Evolutionary conservation across 768 basidiomycete species (phyloP).

Genomic region (Suillus alpinus): DNA sequence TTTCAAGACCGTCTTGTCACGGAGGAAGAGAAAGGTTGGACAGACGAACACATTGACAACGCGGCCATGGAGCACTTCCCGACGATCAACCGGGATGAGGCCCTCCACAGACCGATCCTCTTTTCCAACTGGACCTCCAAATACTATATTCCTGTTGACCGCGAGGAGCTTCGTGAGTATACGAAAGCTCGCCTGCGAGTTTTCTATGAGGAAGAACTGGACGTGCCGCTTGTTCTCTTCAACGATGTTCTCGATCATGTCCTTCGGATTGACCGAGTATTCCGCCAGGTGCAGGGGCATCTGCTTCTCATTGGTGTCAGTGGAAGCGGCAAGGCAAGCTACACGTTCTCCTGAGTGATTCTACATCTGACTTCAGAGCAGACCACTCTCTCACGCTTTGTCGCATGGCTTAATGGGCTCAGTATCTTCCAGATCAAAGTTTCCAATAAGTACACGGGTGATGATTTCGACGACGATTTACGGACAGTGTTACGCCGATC

Average conservation of each 20-base stretch:
- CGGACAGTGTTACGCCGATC: constrained; percentile 91
- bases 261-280: constrained; percentile 95
- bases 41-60: constrained; percentile 85
- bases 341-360: neutral
- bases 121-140: constrained; percentile 99
- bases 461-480: constrained; percentile 98
- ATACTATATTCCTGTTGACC: constrained; percentile 92
- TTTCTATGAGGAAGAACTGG: constrained; percentile 99
- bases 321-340: constrained; percentile 90
- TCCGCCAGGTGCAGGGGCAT: constrained; percentile 98
- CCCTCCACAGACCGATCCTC: constrained; percentile 83
- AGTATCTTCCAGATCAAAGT: constrained; percentile 99
- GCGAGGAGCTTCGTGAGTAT: constrained; percentile 91
- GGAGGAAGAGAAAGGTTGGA: constrained; percentile 93
- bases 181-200: constrained; percentile 94
- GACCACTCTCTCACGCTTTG: constrained; percentile 97
- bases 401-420: constrained; percentile 99
- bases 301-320: constrained; percentile 95
- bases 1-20: constrained; percentile 97
- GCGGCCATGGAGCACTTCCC: constrained; percentile 91
- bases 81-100: constrained; percentile 83
- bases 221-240: constrained; percentile 96
- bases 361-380: constrained; percentile 31
- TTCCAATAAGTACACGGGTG: constrained; percentile 97
- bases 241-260: constrained; percentile 99